Conservation (phyloP, 2,329 filamentous ascomycete species). For the Cadophora gregata region DNA sequence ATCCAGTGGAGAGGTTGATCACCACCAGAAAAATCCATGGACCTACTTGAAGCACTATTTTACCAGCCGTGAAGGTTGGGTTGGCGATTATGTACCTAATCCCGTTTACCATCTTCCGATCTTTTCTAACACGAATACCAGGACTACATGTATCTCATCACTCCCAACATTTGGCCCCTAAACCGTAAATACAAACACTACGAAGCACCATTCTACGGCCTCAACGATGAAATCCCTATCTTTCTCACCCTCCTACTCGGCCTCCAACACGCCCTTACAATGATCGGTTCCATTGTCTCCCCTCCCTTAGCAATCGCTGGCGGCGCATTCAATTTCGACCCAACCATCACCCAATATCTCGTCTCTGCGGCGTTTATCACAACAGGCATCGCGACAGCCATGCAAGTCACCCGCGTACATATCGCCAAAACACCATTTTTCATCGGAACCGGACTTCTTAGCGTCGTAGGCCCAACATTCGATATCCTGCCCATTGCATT, state of each 20-base stretch:
- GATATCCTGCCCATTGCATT: constrained; percentile 69
- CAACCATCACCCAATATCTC: constrained; percentile 64
- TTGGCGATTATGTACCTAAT: constrained; percentile 47
- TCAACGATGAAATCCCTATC: constrained; percentile 72
- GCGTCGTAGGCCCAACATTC: constrained; percentile 72
- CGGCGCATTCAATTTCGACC: constrained; percentile 61
- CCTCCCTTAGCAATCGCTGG: constrained; percentile 69
- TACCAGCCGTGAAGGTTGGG: constrained; percentile 47
- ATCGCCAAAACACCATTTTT: constrained; percentile 67
- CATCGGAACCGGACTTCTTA: constrained; percentile 69
- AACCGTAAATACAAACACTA: constrained; percentile 57
- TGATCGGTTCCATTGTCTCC: constrained; percentile 62
- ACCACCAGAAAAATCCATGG: constrained; percentile 21
- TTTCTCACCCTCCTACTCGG: constrained; percentile 70
- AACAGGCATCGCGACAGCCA: constrained; percentile 66
- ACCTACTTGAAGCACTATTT: constrained; percentile 45
- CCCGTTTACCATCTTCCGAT: neutral
- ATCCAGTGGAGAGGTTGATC: constrained; percentile 18
- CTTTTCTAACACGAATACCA: constrained; percentile 27
- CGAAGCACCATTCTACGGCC: constrained; percentile 71
- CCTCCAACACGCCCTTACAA: constrained; percentile 72
- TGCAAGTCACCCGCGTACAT: constrained; percentile 72
- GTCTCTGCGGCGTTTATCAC: constrained; percentile 73
- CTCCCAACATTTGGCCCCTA: constrained; percentile 63
- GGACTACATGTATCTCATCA: constrained; percentile 49